phyloP scores from a whole-genome alignment of 1,284 basidiomycete species.

The Cronartium quercuum region DNA sequence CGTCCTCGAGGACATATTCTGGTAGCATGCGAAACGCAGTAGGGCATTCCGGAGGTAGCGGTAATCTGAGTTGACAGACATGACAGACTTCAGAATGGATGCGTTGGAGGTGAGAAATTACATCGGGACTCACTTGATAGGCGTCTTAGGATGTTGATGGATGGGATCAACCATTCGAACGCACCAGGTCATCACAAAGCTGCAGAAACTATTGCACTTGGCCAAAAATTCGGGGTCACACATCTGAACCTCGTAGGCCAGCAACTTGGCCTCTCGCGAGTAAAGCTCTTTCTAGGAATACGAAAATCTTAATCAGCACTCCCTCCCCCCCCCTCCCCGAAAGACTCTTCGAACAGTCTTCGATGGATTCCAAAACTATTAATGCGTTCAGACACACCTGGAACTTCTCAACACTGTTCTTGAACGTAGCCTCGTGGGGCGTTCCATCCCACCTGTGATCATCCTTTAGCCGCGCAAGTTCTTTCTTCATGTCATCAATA shows the following conservation, averaged over 20 bases:
- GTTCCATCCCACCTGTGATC: conserved; percentile 70
- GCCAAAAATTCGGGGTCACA: conserved; percentile 77
- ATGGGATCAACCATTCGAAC: conserved; percentile 84
- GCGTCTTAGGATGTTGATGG: conserved; percentile 66
- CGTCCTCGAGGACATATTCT: conserved; percentile 90
- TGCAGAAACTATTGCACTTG: conserved; percentile 72
- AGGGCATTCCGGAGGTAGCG: conserved; percentile 77
- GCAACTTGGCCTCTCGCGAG: conserved; percentile 52
- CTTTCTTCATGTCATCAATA: conserved; percentile 68
- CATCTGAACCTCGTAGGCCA: conserved; percentile 77
- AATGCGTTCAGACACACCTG: conserved; percentile 26
- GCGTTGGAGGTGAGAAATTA: neutral
- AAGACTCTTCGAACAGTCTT: neutral
- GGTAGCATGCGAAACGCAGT: conserved; percentile 79
- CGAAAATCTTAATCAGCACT: neutral
- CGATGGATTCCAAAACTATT: neutral
- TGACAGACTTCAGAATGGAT: neutral
- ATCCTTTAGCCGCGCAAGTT: conserved; percentile 68
- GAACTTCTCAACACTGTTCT: conserved; percentile 29
- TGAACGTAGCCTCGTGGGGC: conserved; percentile 20
- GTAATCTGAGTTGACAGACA: conserved; percentile 57
- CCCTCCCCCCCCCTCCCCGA: neutral
- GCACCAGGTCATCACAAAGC: conserved; percentile 89
- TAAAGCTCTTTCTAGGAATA: conserved; percentile 42
- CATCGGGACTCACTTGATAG: conserved; percentile 58